phyloP scores from a whole-genome alignment of 176 grass and related monocot genomes.

The Oryza officinalis region DNA sequence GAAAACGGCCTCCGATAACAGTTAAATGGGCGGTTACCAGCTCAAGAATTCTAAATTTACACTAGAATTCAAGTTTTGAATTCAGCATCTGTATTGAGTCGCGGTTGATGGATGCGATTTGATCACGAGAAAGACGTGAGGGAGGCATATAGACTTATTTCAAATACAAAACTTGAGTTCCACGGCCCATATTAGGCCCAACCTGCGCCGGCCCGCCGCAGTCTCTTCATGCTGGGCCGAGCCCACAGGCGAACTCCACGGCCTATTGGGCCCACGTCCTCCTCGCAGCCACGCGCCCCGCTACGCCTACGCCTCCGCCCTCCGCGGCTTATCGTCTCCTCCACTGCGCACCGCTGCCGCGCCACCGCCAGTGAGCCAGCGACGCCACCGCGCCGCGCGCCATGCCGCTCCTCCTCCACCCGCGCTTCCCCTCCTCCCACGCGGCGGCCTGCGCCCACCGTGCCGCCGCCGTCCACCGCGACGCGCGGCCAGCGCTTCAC shows the following conservation, averaged over 20 bases:
- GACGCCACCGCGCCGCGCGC: background rate
- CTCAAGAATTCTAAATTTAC: no score
- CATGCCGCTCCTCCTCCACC: slow-evolving; percentile 37
- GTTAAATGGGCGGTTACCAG: no score
- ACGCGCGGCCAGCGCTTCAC: background rate
- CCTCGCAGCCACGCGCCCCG: background rate
- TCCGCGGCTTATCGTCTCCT: slow-evolving; percentile 27
- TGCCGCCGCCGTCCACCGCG: background rate
- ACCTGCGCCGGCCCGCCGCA: no score
- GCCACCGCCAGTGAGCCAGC: slow-evolving; percentile 1
- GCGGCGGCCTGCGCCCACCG: background rate
- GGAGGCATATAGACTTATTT: no score
- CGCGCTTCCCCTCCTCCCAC: slow-evolving; percentile 6
- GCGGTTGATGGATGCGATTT: no score
- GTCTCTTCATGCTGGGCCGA: background rate
- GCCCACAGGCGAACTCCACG: background rate
- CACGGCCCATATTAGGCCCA: background rate
- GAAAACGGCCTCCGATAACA: no score
- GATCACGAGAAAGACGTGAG: no score
- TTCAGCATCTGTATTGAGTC: no score
- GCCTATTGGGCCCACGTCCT: background rate
- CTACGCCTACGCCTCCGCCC: no score
- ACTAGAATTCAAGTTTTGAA: no score
- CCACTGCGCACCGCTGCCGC: background rate
- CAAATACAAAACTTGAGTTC: background rate